Evolutionary conservation across 805 yeast species (phyloP), one percentile per base, ranked within the genome.

Genomic region (Nakazawaea molendinolei): DNA sequence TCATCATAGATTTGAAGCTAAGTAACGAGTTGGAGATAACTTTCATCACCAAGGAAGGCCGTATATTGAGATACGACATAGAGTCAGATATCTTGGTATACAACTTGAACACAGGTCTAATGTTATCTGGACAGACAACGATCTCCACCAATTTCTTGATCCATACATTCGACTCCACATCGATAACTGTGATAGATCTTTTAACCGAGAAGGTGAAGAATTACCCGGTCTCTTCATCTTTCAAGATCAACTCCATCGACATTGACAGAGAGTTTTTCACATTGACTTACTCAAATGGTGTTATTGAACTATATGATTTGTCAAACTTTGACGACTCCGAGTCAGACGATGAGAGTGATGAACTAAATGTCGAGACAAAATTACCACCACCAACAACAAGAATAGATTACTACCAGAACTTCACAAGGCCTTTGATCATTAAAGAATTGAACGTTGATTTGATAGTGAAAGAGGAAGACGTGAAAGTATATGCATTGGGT

Each of bases 281-380:
- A 8, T 31, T 36, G 23, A 27, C 10, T 26, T 36, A 30, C 15
- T 36, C 39, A 13, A 31, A 36, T 21, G 39, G 39, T 10, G 8
- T 22, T 8, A 26, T 31, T 3, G 39, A 36, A 22, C 4, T 36
- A 9, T 36, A 36, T 15, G 23, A 31, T 15, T 14, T 33, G 7
- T 8, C 23, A 5, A 23, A 12, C 6, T 22, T 31, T 10, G 8
- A 13, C 22, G 16, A 16, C n/a, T n/a, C n/a, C n/a, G n/a, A n/a
- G n/a, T n/a, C n/a, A n/a, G n/a, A n/a, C n/a, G n/a, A n/a, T n/a
- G n/a, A n/a, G n/a, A n/a, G n/a, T n/a, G 15, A 30, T 30, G 24
- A 30, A 19, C 16, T n/a, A 19, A 18, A 30, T n/a, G 25, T 20
- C 5, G 18, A 9, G 28, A n/a, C 4, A n/a, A 13, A 10, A n/a